A percentile compares a stretch with the other conserved stretches of the same genome.
Conservation (phyloP, 352 stramenopile genomes). For the Pythium angustatum region DNA sequence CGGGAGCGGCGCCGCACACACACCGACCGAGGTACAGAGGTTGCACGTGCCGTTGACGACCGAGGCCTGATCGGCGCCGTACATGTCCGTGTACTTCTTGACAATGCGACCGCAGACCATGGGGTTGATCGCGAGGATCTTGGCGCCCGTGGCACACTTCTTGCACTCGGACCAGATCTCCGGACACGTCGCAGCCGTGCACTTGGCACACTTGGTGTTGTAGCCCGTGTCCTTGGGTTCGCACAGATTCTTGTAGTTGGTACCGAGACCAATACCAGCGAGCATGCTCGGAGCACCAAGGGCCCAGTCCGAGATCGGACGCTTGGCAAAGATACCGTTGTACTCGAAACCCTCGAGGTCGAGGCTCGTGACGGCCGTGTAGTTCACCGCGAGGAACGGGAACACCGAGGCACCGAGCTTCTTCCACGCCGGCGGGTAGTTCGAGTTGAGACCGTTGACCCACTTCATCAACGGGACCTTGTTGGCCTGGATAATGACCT, state of each 20-base stretch:
- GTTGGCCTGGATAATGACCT: slow-evolving; percentile 37
- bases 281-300: slow-evolving; percentile 71
- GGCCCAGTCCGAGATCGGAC: slow-evolving; percentile 58
- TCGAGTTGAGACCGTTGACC: slow-evolving; percentile 77
- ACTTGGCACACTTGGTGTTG: slow-evolving; percentile 47
- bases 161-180: slow-evolving; percentile 49
- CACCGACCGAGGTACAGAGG: slow-evolving; percentile 37
- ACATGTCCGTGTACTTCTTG: slow-evolving; percentile 41
- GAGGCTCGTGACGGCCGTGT: slow-evolving; percentile 39
- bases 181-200: slow-evolving; percentile 37
- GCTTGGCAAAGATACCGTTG: slow-evolving; percentile 68
- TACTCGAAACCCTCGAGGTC: slow-evolving; percentile 65
- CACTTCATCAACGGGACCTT: slow-evolving; percentile 63
- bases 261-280: slow-evolving; percentile 54
- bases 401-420: slow-evolving; percentile 46
- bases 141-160: slow-evolving; percentile 36
- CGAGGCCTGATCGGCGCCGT: slow-evolving; percentile 37
- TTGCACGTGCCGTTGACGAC: slow-evolving; percentile 42
- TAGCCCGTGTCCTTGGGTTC: slow-evolving; percentile 22
- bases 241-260: slow-evolving; percentile 57
- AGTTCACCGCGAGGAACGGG: slow-evolving; percentile 38
- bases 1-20: slow-evolving; percentile 59
- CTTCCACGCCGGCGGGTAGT: slow-evolving; percentile 63
- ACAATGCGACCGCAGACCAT: slow-evolving; percentile 45
- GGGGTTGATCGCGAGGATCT: slow-evolving; percentile 42